Base-by-base conservation (phyloP, 345 rosid species). In the Pseudoturritis turrita region DNA sequence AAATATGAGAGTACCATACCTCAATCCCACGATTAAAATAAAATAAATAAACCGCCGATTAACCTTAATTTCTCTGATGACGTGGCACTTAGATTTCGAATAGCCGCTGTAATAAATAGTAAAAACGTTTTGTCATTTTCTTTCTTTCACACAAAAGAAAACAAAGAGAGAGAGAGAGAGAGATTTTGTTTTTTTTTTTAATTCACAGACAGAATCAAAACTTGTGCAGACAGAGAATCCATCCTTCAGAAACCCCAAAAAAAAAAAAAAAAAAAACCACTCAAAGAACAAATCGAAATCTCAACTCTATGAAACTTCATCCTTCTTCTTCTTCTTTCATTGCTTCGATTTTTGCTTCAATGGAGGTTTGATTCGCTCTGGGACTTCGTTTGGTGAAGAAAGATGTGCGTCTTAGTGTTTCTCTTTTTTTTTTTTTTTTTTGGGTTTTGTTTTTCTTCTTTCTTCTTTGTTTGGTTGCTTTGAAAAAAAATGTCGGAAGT, bases 291-390 rank as follows among this genome's bases (percentile, higher is more conserved):
- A 67, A 37, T 37, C 64, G 53, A 21, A 70, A 62, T 69, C 72
- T 52, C 46, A 81, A 81, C 84, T 79, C 81, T 68, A 68, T 66
- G 56, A 15, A 18, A 55, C 29, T 41, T 69, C 40, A 17, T 65
- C 22, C 53, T 45, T 15, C 47, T 45, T 33, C 29, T 50, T 74
- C 47, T 10, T 56, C 74, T 28, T 51, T 41, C 58, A 37, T 43
- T 37, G 59, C 37, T 22, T 15, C 18, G 62, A 15, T 59, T 39
- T 58, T 44, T 15, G 17, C 46, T 70, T 67, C 58, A 33, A 81
- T 89, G 89, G 79, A 68, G 53, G 41, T 74, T 46, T 89, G 84
- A 87, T 78, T 78, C 4, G 31, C 39, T 49, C 68, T 28, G 36
- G 5, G 29, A 47, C 72, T 57, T 29, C 72, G 56, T 51, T 58